A percentile compares a stretch with the other conserved stretches of the same genome.
These are phyloP conservation scores for Apiospora rasikravindrae DNA, from an alignment of 2,329 filamentous ascomycete species.

Conservation along the genomic window DNA sequence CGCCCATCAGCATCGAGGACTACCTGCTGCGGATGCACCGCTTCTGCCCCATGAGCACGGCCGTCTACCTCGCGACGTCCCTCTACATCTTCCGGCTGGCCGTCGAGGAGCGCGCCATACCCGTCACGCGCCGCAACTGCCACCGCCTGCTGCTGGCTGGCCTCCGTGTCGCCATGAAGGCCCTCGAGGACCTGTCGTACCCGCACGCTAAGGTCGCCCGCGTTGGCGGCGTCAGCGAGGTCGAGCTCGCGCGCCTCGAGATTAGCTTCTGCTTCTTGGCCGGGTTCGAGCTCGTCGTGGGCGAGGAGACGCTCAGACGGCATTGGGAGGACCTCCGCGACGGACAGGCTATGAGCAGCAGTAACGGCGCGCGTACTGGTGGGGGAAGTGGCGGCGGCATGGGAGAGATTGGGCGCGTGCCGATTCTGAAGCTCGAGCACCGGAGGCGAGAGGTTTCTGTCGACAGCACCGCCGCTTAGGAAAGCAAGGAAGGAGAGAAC, in stretches of 20 bases:
- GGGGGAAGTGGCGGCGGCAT: background rate
- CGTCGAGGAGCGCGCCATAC: constrained; percentile 76
- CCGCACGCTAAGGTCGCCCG: constrained; percentile 82
- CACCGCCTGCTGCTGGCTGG: constrained; percentile 86
- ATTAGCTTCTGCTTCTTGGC: constrained; percentile 87
- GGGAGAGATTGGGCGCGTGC: constrained; percentile 21
- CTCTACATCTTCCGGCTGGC: constrained; percentile 86
- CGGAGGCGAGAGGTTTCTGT: constrained; percentile 2
- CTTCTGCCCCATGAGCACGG: constrained; percentile 92
- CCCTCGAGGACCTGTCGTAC: constrained; percentile 90
- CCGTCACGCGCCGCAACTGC: constrained; percentile 81
- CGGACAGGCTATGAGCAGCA: constrained; percentile 9
- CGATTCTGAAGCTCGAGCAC: constrained; percentile 24
- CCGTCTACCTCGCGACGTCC: constrained; percentile 88
- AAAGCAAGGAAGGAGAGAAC: background rate
- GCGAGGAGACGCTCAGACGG: constrained; percentile 61
- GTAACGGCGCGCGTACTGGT: background rate
- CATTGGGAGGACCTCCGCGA: constrained; percentile 68
- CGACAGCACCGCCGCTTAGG: background rate
- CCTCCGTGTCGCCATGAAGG: constrained; percentile 89
- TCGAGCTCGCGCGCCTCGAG: constrained; percentile 83
- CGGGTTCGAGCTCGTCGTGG: constrained; percentile 79
- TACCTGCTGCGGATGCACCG: constrained; percentile 87
- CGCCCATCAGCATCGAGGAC: constrained; percentile 80
- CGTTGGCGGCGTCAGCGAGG: constrained; percentile 85